These are phyloP conservation scores for Cucurbitaria berberidis DNA, from an alignment of 2,329 filamentous ascomycete genomes.

Conservation along the genomic window DNA sequence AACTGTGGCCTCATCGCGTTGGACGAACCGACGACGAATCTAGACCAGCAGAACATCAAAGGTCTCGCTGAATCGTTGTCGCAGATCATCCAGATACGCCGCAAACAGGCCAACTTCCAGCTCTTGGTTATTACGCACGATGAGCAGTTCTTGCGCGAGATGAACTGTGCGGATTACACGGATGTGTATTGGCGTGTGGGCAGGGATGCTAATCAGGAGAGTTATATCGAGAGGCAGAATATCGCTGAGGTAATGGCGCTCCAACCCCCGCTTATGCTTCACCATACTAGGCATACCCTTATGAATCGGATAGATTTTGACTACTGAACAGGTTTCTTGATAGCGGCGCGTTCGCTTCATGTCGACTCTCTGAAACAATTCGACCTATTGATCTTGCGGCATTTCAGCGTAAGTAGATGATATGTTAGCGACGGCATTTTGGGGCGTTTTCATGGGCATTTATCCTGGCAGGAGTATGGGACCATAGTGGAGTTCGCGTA, in stretches of 20 bases:
- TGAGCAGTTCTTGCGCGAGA: conserved; percentile 90
- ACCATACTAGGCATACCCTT: background rate
- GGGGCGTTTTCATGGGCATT: background rate
- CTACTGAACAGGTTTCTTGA: conserved; percentile 16
- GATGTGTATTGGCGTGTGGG: conserved; percentile 90
- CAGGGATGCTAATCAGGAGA: conserved; percentile 84
- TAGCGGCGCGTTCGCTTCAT: background rate
- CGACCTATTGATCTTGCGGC: background rate
- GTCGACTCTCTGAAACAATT: background rate
- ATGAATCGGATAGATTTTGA: conserved; percentile 8
- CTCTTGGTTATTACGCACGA: conserved; percentile 99
- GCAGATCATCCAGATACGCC: conserved; percentile 82
- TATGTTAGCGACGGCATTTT: background rate
- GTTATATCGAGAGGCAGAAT: conserved; percentile 72
- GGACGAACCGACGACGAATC: conserved; percentile 96
- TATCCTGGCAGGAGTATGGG: background rate
- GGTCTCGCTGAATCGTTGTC: conserved; percentile 84
- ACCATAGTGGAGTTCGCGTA: background rate
- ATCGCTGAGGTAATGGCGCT: conserved; percentile 47
- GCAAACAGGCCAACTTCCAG: conserved; percentile 93
- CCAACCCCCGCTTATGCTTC: background rate
- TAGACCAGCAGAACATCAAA: conserved; percentile 93
- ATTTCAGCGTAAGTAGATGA: background rate
- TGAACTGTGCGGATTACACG: conserved; percentile 92
- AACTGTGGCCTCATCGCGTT: conserved; percentile 96